Evolutionary conservation across 768 basidiomycete species (phyloP), one percentile per base, ranked within the genome.

Genomic region (Boletus eberwhitei): DNA sequence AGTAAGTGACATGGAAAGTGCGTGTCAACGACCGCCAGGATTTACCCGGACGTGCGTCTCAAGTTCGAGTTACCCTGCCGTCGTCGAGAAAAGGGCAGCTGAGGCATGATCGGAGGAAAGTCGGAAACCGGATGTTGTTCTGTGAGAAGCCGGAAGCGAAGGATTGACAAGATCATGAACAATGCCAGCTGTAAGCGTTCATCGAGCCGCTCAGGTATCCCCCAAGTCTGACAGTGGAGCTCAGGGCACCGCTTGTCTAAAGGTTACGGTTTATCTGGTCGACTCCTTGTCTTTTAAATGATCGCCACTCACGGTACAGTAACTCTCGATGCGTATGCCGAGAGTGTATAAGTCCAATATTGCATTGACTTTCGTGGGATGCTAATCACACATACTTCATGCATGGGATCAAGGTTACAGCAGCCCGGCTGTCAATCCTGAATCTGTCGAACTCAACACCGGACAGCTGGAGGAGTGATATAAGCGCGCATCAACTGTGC

Each of bases 1-100:
- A 13, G 32, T 2, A n/a, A 68, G 34, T 38, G 53, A 52, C 57
- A 55, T 55, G 36, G 36, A 21, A 8, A 26, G 17, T 16, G 53
- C 6, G 53, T 36, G 40, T 54, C 21, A 42, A 47, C 24, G 16
- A 37, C 11, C 2, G 6, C 36, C 16, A 31, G 37, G 50, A 31
- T 29, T 14, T 26, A 24, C 16, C 12, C 36, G 24, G 36, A 37
- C 48, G 31, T 58, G 56, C 11, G 47, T n/a, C 26, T 26, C 17
- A n/a, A 21, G 41, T 22, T 26, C 32, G 19, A 16, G 38, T 37
- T 31, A 39, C 55, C 47, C 44, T 47, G 22, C 40, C 8, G 9
- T 14, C 36, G 16, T 24, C 16, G 16, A 9, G 41, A 24, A 17
- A 17, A 21, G 24, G 22, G 21, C n/a, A 26, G 24, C 24, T 26